These are phyloP conservation scores for Trichopus zeylanicus DNA, from an alignment of 116 monocot genomes.

Conservation along the genomic window DNA sequence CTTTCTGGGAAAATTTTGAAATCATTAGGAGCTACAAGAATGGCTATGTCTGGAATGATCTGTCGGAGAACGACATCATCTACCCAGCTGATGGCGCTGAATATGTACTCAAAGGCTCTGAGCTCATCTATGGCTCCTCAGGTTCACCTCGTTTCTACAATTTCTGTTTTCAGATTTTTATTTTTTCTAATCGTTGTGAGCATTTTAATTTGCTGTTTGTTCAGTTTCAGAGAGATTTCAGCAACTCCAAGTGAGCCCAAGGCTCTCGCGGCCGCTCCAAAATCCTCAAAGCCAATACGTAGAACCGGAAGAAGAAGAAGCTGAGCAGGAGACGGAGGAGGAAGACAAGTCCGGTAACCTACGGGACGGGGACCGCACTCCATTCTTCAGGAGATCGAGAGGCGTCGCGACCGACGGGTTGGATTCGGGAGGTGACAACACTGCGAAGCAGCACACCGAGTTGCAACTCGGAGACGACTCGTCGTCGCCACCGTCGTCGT, in stretches of 20 bases:
- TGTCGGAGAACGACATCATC: constrained; percentile 76
- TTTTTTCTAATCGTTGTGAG: not conserved
- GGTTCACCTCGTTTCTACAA: constrained; percentile 10
- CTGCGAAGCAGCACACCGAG: constrained; percentile 34
- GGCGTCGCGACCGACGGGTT: constrained; percentile 39
- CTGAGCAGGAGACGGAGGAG: constrained; percentile 6
- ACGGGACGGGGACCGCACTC: not conserved
- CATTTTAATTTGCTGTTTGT: not conserved
- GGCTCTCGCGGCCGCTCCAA: not conserved
- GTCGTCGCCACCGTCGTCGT: constrained; percentile 71
- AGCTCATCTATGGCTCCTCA: constrained; percentile 52
- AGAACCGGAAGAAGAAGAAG: constrained; percentile 18
- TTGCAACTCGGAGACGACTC: constrained; percentile 34
- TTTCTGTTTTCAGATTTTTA: not conserved
- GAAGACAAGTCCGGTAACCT: not conserved
- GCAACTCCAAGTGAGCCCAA: constrained; percentile 27
- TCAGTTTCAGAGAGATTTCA: constrained; percentile 42
- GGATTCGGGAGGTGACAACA: not conserved
- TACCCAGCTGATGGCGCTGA: constrained; percentile 77
- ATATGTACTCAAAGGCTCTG: constrained; percentile 96
- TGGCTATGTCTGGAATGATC: constrained; percentile 95
- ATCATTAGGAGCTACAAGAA: constrained; percentile 92
- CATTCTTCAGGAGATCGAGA: constrained; percentile 16
- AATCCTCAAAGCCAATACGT: not conserved
- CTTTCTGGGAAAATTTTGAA: not conserved